Evolutionary conservation across 1,139 yeast species (phyloP).

Genomic region (Candida pseudocylindracea): DNA sequence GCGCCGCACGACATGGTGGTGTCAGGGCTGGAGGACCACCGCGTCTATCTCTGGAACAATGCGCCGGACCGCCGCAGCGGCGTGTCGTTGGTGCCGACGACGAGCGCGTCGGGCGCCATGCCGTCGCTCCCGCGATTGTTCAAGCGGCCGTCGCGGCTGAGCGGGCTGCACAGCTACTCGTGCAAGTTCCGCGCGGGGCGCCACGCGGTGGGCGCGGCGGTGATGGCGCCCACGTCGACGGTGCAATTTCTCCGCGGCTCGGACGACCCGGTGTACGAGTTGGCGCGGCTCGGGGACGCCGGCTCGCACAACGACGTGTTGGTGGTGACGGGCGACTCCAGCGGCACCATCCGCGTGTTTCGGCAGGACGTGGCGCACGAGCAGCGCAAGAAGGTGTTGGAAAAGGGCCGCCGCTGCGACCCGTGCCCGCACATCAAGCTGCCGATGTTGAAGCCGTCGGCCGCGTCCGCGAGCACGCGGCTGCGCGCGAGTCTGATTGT

Average conservation of each 20-base stretch:
- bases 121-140: slow-evolving; percentile 21
- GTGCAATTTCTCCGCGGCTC: slow-evolving; percentile 43
- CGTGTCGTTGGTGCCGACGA: slow-evolving; percentile 5
- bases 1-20: too few species aligned
- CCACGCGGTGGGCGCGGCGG: slow-evolving; percentile 49
- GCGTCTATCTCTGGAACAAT: too few species aligned
- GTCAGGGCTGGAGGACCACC: too few species aligned
- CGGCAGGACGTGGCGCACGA: slow-evolving; percentile 51
- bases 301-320: slow-evolving; percentile 14
- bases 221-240: slow-evolving; percentile 62
- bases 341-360: slow-evolving; percentile 54
- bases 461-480: too few species aligned
- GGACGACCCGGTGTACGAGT: slow-evolving; percentile 58
- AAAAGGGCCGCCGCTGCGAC: neutral
- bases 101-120: slow-evolving; percentile 8
- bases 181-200: slow-evolving; percentile 56
- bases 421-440: too few species aligned
- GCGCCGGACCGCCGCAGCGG: too few species aligned
- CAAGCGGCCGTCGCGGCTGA: too few species aligned
- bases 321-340: slow-evolving; percentile 56
- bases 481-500: too few species aligned
- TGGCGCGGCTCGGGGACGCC: slow-evolving; percentile 12
- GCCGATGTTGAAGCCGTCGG: too few species aligned
- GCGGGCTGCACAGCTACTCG: slow-evolving; percentile 16
- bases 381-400: slow-evolving; percentile 8